Percentiles rank a stretch among this genome's conserved stretches.
Conservation (phyloP, 768 basidiomycete species). For the Lentinula aciculospora region DNA sequence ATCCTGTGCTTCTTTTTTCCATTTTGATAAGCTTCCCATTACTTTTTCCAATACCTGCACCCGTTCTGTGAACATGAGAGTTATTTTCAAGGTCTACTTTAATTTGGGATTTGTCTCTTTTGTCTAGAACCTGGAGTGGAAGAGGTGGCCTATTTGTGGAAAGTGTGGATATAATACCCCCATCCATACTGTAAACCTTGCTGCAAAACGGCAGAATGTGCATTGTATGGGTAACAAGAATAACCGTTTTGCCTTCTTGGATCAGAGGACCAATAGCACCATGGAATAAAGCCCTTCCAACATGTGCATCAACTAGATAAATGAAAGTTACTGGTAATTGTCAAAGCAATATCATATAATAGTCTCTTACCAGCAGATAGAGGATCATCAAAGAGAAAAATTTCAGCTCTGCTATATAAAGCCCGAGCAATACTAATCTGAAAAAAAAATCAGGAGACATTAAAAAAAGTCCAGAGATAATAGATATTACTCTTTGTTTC, state of each 20-base stretch:
- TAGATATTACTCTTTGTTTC: conserved; percentile 42
- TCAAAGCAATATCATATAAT: neutral
- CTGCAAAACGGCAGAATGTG: conserved; percentile 49
- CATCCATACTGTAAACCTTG: conserved; percentile 40
- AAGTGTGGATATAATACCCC: conserved; percentile 42
- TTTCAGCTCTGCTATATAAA: conserved; percentile 58
- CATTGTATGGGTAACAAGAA: conserved; percentile 51
- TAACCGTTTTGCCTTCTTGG: conserved; percentile 40
- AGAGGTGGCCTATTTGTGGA: neutral
- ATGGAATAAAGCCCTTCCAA: conserved; percentile 63
- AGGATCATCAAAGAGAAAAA: conserved; percentile 62
- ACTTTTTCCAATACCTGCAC: conserved; percentile 53
- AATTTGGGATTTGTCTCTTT: conserved; percentile 15
- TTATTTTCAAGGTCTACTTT: conserved; percentile 28
- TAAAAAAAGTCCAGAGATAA: neutral
- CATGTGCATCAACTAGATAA: conserved; percentile 62
- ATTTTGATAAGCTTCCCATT: conserved; percentile 62
- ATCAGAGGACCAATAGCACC: conserved; percentile 52
- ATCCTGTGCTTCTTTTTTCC: conserved; percentile 60
- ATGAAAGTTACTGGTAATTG: neutral
- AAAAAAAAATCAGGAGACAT: neutral
- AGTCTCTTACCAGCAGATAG: conserved; percentile 45
- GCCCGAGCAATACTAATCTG: conserved; percentile 68
- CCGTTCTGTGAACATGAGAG: conserved; percentile 13
- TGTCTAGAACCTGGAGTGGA: neutral